These are phyloP conservation scores for Cystobasidiaceae sp. DNA, from an alignment of 1,284 basidiomycete species.

Conservation along the genomic window DNA sequence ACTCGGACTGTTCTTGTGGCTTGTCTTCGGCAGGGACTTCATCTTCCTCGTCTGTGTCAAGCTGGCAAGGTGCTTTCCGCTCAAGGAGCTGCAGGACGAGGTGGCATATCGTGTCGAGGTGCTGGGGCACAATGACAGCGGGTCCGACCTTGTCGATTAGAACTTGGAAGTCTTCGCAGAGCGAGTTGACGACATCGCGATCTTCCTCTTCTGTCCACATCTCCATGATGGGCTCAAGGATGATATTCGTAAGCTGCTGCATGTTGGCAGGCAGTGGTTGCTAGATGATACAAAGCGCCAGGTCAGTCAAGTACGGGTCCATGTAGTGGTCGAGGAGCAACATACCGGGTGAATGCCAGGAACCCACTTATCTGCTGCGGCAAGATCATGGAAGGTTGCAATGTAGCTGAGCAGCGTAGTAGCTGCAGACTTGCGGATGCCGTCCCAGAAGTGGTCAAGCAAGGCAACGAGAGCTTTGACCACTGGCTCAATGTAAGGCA, in stretches of 20 bases:
- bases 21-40: constrained; percentile 65
- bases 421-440: constrained; percentile 90
- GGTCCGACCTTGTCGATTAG: constrained; percentile 42
- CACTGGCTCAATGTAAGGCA: constrained; percentile 68
- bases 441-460: constrained; percentile 83
- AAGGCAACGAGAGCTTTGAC: constrained; percentile 77
- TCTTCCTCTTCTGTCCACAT: constrained; percentile 95
- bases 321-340: background rate
- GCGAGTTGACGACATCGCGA: constrained; percentile 53
- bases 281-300: constrained; percentile 40
- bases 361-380: constrained; percentile 67
- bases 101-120: constrained; percentile 70
- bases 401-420: constrained; percentile 86
- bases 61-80: constrained; percentile 89
- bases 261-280: constrained; percentile 68
- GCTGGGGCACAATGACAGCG: constrained; percentile 50
- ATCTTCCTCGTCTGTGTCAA: constrained; percentile 92
- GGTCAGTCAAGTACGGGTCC: background rate
- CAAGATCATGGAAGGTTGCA: constrained; percentile 86
- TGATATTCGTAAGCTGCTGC: constrained; percentile 71
- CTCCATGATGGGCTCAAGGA: constrained; percentile 71
- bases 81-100: constrained; percentile 79
- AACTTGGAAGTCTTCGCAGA: constrained; percentile 43
- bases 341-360: constrained; percentile 10
- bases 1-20: constrained; percentile 72